Percentiles rank a stretch among this genome's conserved stretches.
Evolutionary conservation across 1,284 basidiomycete genomes (phyloP).

Genomic region (Leucoagaricus sp.): DNA sequence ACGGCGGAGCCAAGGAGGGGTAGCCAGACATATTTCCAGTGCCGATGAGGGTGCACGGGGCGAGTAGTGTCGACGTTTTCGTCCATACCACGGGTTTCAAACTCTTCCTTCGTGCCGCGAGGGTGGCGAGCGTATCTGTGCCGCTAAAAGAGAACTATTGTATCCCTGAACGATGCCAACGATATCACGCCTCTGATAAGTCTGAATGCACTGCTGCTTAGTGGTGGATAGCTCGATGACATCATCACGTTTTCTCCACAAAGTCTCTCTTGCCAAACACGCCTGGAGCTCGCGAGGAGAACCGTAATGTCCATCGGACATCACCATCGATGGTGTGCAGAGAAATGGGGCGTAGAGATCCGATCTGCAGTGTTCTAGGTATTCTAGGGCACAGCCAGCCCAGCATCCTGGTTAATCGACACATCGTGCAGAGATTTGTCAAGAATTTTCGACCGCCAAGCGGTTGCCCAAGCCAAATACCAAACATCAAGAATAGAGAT

Average conservation of each 20-base stretch:
- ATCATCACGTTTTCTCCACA: not conserved
- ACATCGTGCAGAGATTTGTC: no score
- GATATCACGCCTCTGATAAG: not conserved
- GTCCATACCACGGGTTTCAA: not conserved
- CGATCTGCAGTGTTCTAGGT: no score
- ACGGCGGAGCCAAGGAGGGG: conserved; percentile 59
- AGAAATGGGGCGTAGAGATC: no score
- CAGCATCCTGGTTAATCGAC: no score
- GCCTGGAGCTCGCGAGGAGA: not conserved
- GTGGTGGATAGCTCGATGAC: not conserved
- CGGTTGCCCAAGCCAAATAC: no score
- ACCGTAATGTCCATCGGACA: not conserved
- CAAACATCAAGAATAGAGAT: no score
- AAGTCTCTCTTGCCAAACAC: not conserved
- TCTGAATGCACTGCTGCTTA: no score
- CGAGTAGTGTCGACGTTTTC: not conserved
- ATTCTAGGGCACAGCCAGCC: no score
- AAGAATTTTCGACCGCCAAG: no score
- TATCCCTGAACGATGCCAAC: not conserved
- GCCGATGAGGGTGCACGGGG: conserved; percentile 25
- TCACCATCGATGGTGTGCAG: not conserved
- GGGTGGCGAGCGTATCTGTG: not conserved
- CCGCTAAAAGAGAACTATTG: not conserved
- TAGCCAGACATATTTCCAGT: conserved; percentile 65
- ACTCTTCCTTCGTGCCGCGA: not conserved